Percentiles rank a stretch among this genome's conserved stretches.
Evolutionary conservation across 2,329 filamentous ascomycete genomes (phyloP).

Genomic region (Fusarium udum): DNA sequence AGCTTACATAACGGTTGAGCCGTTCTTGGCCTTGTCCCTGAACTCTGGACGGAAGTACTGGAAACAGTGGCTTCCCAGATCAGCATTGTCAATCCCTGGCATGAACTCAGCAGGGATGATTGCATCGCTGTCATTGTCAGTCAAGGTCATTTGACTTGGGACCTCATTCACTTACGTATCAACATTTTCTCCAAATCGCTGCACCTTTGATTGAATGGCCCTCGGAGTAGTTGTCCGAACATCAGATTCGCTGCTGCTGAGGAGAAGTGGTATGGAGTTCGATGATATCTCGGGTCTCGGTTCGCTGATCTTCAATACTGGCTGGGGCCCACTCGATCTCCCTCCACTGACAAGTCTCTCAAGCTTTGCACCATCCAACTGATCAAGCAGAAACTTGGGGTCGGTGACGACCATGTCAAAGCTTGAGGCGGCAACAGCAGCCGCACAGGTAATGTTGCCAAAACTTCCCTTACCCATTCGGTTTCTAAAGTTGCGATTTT

Average conservation of each 20-base stretch:
- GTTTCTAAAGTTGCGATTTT: neutral
- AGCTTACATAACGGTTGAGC: conserved; percentile 8
- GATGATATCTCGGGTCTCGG: neutral
- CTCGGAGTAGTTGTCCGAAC: fast-evolving
- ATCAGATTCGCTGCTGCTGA: neutral
- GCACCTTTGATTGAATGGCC: neutral
- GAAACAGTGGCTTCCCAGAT: conserved; percentile 35
- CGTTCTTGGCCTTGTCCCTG: conserved; percentile 14
- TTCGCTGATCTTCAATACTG: neutral
- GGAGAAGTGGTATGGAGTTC: neutral
- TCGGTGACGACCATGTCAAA: neutral
- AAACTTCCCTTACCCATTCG: neutral
- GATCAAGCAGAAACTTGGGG: neutral
- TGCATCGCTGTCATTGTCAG: neutral
- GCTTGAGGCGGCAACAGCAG: neutral
- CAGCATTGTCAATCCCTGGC: conserved; percentile 31
- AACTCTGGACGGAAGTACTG: conserved; percentile 31
- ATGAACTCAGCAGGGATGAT: conserved; percentile 24
- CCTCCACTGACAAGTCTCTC: neutral
- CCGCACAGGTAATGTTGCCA: neutral
- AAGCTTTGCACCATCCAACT: neutral
- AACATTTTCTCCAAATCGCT: neutral
- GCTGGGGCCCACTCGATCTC: neutral
- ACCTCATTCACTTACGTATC: neutral
- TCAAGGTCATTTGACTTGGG: fast-evolving